Conservation (phyloP, 2,329 filamentous ascomycete genomes). For the Sporothrix schenckii region DNA sequence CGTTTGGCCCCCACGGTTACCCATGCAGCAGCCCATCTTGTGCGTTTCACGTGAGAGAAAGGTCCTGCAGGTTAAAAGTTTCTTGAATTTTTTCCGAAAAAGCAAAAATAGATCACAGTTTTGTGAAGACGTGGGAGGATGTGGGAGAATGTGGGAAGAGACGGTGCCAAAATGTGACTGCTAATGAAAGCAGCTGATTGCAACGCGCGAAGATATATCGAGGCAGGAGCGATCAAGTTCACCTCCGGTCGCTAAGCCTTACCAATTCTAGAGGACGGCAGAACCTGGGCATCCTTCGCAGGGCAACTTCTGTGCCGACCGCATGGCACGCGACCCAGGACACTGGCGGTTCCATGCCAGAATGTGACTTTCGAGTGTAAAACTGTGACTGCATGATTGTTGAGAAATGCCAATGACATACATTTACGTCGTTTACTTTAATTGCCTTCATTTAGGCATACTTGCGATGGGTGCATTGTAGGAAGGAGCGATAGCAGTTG, state of each 20-base stretch:
- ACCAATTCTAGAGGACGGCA: not conserved
- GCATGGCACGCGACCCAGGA: conserved; percentile 24
- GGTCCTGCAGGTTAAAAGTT: conserved; percentile 10
- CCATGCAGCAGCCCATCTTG: not conserved
- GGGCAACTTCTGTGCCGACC: conserved; percentile 1
- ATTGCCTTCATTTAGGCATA: not conserved
- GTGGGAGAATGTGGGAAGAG: conserved; percentile 8
- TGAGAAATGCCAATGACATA: not conserved
- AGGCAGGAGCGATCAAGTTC: conserved; percentile 16
- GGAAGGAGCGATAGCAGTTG: not conserved
- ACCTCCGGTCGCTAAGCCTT: not conserved
- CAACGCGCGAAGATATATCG: not conserved
- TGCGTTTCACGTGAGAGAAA: conserved; percentile 22
- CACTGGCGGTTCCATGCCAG: too few relatives aligned
- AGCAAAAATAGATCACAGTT: not conserved
- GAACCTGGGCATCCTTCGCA: not conserved
- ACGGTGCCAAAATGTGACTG: not conserved
- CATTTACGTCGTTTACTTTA: not conserved
- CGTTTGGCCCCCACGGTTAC: not conserved
- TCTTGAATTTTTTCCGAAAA: not conserved
- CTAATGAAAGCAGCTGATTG: too few relatives aligned
- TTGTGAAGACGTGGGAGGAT: conserved; percentile 9
- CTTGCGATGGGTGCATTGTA: not conserved
- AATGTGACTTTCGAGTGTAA: too few relatives aligned
- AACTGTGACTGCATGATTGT: not conserved